Evolutionary conservation across 768 basidiomycete genomes (phyloP).

Genomic region (Boletus eberwhitei): DNA sequence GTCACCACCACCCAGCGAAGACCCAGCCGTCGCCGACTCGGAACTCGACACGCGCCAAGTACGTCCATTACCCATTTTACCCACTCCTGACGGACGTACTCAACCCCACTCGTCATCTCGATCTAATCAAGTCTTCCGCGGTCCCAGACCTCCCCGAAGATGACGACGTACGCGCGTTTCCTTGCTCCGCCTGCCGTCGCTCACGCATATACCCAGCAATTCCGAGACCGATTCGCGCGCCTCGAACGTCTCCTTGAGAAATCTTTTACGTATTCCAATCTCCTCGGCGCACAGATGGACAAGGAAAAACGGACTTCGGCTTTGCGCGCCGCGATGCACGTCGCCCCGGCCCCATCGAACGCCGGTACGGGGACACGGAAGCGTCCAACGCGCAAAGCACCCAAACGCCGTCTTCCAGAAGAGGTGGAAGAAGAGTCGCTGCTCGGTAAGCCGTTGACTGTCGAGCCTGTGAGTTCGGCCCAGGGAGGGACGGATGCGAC

Average conservation of each 20-base stretch:
- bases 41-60: constrained; percentile 15
- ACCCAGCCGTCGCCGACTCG: background rate
- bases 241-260: constrained; percentile 71
- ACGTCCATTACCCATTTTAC: background rate
- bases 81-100: background rate
- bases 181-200: background rate
- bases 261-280: constrained; percentile 69
- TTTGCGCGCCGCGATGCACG: constrained; percentile 28
- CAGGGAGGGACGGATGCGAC: background rate
- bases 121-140: constrained; percentile 14
- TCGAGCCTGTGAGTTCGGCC: background rate
- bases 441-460: constrained; percentile 13
- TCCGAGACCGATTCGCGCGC: constrained; percentile 45
- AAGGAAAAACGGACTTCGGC: constrained; percentile 39
- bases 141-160: constrained; percentile 15
- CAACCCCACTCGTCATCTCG: background rate
- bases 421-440: constrained; percentile 1
- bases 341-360: constrained; percentile 2
- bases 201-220: constrained; percentile 37
- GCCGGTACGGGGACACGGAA: constrained; percentile 6
- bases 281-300: constrained; percentile 76
- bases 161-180: constrained; percentile 14
- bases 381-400: constrained; percentile 9
- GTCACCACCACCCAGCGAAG: constrained; percentile 24
- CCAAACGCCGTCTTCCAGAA: constrained; percentile 11